Percentiles rank a stretch among this genome's conserved stretches.
phyloP scores from a whole-genome alignment of 441 rosid genomes.

The Gossypium aridum region DNA sequence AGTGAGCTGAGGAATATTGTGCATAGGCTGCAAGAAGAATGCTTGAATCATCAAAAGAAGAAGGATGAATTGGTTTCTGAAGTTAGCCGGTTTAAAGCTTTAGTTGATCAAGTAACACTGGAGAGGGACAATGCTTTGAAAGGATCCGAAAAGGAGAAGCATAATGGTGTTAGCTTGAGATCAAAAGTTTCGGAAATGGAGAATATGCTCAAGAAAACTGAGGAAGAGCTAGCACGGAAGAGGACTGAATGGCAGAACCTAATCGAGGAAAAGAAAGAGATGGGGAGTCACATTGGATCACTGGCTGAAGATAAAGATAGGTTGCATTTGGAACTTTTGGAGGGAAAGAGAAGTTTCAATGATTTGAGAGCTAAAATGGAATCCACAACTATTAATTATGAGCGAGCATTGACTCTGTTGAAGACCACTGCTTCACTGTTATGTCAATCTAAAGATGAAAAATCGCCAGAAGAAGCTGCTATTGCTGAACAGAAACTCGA shows the following conservation, averaged over 20 bases:
- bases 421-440: slow-evolving; percentile 42
- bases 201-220: slow-evolving; percentile 24
- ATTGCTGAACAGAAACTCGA: slow-evolving; percentile 24
- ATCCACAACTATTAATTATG: slow-evolving; percentile 20
- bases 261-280: slow-evolving; percentile 21
- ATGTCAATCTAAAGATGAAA: slow-evolving; percentile 22
- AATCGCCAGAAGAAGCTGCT: slow-evolving; percentile 25
- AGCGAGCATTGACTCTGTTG: slow-evolving; percentile 36
- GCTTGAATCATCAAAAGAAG: slow-evolving; percentile 24
- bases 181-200: slow-evolving; percentile 31
- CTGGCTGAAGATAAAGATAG: slow-evolving; percentile 34
- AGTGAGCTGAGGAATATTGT: slow-evolving; percentile 28
- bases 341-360: slow-evolving; percentile 24
- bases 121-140: slow-evolving; percentile 36
- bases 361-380: slow-evolving; percentile 35
- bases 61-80: slow-evolving; percentile 26
- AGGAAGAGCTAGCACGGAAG: slow-evolving; percentile 21
- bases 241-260: slow-evolving; percentile 25
- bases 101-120: slow-evolving; percentile 23
- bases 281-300: slow-evolving; percentile 19
- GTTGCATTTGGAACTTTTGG: slow-evolving; percentile 29
- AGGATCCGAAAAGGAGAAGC: slow-evolving; percentile 32
- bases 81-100: slow-evolving; percentile 23
- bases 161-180: slow-evolving; percentile 22
- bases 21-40: slow-evolving; percentile 25